Evolutionary conservation across 108 stramenopile species (phyloP).

Genomic region (Pseudonitzschia delicatissima): DNA sequence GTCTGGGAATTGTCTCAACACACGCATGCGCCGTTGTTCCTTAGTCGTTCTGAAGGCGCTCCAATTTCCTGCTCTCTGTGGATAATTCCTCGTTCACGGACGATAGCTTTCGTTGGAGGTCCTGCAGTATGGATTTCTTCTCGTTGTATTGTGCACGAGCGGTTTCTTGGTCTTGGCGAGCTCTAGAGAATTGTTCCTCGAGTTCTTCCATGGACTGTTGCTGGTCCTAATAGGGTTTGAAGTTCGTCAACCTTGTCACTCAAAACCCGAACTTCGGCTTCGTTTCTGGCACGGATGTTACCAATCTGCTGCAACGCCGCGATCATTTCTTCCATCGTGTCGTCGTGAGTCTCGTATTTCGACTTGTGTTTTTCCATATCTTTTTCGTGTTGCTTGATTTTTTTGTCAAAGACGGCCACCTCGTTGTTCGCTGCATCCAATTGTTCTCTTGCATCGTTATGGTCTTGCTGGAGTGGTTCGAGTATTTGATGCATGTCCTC

Average conservation of each 20-base stretch:
- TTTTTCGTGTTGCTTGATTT: conserved; percentile 35
- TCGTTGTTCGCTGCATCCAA: conserved; percentile 23
- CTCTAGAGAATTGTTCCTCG: conserved; percentile 24
- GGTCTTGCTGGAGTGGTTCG: conserved; percentile 48
- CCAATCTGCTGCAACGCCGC: conserved; percentile 43
- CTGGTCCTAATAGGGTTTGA: conserved; percentile 24
- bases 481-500: conserved; percentile 36
- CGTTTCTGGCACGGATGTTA: conserved; percentile 32
- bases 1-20: conserved; percentile 38
- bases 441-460: conserved; percentile 25
- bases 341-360: conserved; percentile 55
- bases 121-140: conserved; percentile 21
- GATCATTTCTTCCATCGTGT: conserved; percentile 53
- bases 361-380: conserved; percentile 43
- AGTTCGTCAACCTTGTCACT: conserved; percentile 38
- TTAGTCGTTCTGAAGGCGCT: conserved; percentile 61
- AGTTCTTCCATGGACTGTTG: conserved; percentile 49
- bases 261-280: conserved; percentile 36
- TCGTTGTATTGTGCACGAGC: conserved; percentile 28
- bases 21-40: conserved; percentile 34
- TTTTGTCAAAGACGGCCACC: conserved; percentile 29
- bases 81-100: conserved; percentile 26
- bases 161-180: conserved; percentile 21
- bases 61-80: conserved; percentile 24
- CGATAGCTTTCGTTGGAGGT: conserved; percentile 1